phyloP scores from a whole-genome alignment of 371 early-diverging fungal species.

The Haplosporangium sp. region DNA sequence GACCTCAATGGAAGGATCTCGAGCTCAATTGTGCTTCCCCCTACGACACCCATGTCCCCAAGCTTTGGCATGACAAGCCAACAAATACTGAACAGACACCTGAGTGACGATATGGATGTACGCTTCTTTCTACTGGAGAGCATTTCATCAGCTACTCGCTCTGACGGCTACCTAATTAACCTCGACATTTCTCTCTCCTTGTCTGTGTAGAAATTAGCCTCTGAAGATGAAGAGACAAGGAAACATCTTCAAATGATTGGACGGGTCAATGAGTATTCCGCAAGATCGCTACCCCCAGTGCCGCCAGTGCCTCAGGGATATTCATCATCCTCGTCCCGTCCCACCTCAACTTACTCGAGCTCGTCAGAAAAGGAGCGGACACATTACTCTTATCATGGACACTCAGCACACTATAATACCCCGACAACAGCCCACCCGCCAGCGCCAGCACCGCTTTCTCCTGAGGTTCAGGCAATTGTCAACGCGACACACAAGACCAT shows the following conservation, averaged over 20 bases:
- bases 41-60: slow-evolving; percentile 24
- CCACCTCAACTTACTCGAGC: slow-evolving; percentile 31
- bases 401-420: neutral
- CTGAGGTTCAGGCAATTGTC: slow-evolving; percentile 34
- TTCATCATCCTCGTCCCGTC: slow-evolving; percentile 19
- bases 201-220: slow-evolving; percentile 14
- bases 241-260: slow-evolving; percentile 39
- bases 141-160: slow-evolving; percentile 1
- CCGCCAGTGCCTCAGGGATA: slow-evolving; percentile 19
- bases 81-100: slow-evolving; percentile 18
- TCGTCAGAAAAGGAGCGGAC: slow-evolving; percentile 28
- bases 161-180: neutral
- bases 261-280: slow-evolving; percentile 26
- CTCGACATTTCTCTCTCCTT: neutral
- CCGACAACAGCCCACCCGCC: slow-evolving; percentile 1
- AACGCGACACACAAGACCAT: slow-evolving; percentile 44
- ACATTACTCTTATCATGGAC: neutral
- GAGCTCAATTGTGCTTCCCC: slow-evolving; percentile 39
- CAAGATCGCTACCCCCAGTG: slow-evolving; percentile 40
- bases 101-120: slow-evolving; percentile 44
- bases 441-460: slow-evolving; percentile 12
- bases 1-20: slow-evolving; percentile 39
- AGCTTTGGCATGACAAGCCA: slow-evolving; percentile 43
- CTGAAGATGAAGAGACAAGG: slow-evolving; percentile 45
- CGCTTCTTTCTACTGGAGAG: neutral